These are phyloP conservation scores for Pyrus bretschneideri DNA, from an alignment of 306 rosid species.

Conservation along the genomic window DNA sequence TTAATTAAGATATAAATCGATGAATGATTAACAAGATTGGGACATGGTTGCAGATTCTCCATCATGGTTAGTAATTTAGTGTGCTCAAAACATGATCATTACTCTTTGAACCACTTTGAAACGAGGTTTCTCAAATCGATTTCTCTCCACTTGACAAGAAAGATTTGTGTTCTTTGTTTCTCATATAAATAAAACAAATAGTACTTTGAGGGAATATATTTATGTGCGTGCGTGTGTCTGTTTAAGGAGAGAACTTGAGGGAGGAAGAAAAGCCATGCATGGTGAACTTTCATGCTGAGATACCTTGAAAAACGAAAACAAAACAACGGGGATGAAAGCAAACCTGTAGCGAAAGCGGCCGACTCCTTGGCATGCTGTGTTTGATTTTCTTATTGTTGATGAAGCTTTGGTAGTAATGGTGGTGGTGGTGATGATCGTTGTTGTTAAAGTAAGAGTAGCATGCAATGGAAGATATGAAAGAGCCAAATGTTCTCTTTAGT, in stretches of 20 bases:
- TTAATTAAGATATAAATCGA: neutral
- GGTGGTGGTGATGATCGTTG: slow-evolving; percentile 14
- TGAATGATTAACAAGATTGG: neutral
- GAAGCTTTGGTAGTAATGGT: slow-evolving; percentile 12
- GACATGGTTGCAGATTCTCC: neutral
- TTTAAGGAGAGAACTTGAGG: neutral
- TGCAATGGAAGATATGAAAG: slow-evolving; percentile 37
- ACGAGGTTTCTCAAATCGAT: neutral
- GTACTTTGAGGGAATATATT: neutral
- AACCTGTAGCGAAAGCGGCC: slow-evolving; percentile 85
- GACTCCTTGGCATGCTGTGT: slow-evolving; percentile 68
- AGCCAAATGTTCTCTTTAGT: slow-evolving; percentile 45
- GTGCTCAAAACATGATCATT: neutral
- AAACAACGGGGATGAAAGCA: neutral
- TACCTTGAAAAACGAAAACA: neutral
- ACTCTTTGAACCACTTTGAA: neutral
- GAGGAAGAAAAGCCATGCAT: slow-evolving; percentile 6
- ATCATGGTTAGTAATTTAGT: neutral
- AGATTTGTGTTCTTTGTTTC: neutral
- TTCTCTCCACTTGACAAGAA: neutral
- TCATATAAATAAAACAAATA: neutral
- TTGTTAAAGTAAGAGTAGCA: slow-evolving; percentile 26
- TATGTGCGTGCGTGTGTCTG: neutral
- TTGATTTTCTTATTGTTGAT: slow-evolving; percentile 20
- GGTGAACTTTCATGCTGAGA: slow-evolving; percentile 1